Evolutionary conservation across 306 rosid genomes (phyloP), one percentile per base, ranked within the genome.

Genomic region (Begonia peltatifolia): DNA sequence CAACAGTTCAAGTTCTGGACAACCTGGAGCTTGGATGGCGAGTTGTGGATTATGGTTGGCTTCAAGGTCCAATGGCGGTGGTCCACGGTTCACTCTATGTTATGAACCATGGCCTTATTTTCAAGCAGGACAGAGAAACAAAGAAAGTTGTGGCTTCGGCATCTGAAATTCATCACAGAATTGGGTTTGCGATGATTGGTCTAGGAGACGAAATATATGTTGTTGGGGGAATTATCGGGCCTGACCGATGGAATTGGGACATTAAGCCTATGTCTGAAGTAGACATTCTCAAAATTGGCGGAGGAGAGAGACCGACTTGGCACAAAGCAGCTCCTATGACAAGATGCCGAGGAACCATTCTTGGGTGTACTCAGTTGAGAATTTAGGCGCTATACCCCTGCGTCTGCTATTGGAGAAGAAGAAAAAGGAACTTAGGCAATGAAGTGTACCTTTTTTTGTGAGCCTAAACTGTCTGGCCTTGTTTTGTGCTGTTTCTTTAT

Each of bases 111-210:
- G 80, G 87, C 42, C 42, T 59, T 17, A 74, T 89, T 58, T 53
- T 65, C 36, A 85, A 77, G 73, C 94, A 82, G 65, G 94, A 82
- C 47, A 68, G 67, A 65, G 75, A 66, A 48, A 70, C 3, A 44
- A 59, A 54, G 18, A 73, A 73, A 69, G 49, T 71, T 6, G 66
- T 85, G 66, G 69, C 68, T 65, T 83, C 79, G 6, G 87, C 90
- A 14, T 74, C 85, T 5, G 95, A 90, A 50, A 76, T 90, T 60
- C 75, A 74, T 50, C 68, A 56, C 67, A 80, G 95, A 66, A 74
- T 85, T 30, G 95, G 97, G 60, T 76, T 72, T 64, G 94, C 82
- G 20, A 83, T 90, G 87, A 63, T 66, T 22, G 95, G 95, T 36
- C 67, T 83, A 4, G 74, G 77, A 42, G 87, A 69, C n/a, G 87